Base-by-base conservation (phyloP, 495 filamentous ascomycete species). In the Talaromyces proteolyticus region DNA sequence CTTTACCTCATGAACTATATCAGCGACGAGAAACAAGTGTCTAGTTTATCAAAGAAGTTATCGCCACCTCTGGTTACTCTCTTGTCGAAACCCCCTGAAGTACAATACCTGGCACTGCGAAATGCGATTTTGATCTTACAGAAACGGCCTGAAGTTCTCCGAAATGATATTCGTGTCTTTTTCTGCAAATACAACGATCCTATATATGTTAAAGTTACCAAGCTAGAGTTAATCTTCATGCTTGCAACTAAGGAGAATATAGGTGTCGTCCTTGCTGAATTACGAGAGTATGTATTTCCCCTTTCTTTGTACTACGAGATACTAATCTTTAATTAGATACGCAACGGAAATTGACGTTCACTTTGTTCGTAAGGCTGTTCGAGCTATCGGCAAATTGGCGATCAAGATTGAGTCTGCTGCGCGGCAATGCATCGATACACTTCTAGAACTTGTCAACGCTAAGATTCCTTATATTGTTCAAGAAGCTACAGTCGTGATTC, bases 141-240 rank as follows among this genome's bases (percentile, higher is more conserved):
- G 63, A 81, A 93, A 53, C 78, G 91, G 47, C 93, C 93, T 1
- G 93, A 97, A 56, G 91, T 99, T 3, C 73, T 99, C 6, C 80
- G 93, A 36, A 97, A 96, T 66, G 93, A 99, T 67, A 95, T 99
- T 50, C 80, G 93, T 10, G 92, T 97, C 41, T 99, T 99, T 70
- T 98, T 98, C 69, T 99, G 93, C 79, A 99, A 99, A 77, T 99
- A 99, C 72, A 99, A 99, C 57, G 93, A 99, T 60, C 93, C 94
- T 0, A 97, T 97, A 49, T 99, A 99, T 60, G 93, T 99, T 71
- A 99, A 99, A 67, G 93, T 99, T 55, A 97, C 94, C 11, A 99
- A 99, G 67, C 78, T 99, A 44, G 93, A 99, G 65, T 76, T 99
- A 51, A 97, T 99, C 59, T 97, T 97, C 72, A 99, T 97, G 93